Evolutionary conservation across 2,329 filamentous ascomycete species (phyloP).

Genomic region (Decorospora gaudefroyi): DNA sequence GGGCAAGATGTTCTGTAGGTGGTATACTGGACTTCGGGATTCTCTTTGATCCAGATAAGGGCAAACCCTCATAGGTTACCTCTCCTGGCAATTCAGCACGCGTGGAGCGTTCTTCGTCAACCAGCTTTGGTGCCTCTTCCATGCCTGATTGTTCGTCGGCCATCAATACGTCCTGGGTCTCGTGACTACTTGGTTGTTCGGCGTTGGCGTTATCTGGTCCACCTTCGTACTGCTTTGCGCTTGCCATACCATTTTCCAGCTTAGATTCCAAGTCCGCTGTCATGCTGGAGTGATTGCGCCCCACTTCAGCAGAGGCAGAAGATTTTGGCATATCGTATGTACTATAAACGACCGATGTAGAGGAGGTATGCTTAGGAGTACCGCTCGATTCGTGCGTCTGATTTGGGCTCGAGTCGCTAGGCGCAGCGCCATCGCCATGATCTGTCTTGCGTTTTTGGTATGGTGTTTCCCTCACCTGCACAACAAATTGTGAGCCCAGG

Average conservation of each 20-base stretch:
- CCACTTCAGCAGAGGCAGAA: background rate
- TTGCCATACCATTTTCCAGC: background rate
- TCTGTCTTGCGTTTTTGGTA: conserved; percentile 24
- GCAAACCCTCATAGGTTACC: background rate
- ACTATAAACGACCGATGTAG: conserved; percentile 32
- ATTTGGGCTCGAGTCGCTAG: conserved; percentile 5
- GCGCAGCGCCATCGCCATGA: conserved; percentile 1
- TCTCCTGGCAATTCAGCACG: background rate
- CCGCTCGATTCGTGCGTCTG: conserved; percentile 20
- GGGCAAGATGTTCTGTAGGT: background rate
- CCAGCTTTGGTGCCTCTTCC: too few species aligned
- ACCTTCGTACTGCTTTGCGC: background rate
- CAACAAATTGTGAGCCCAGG: conserved; percentile 10
- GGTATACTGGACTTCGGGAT: background rate
- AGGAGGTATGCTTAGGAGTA: conserved; percentile 25
- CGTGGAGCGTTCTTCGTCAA: too few species aligned
- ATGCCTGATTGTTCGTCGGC: background rate
- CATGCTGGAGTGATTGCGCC: background rate
- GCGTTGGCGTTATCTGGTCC: background rate
- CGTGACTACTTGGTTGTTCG: too few species aligned
- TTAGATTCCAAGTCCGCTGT: background rate
- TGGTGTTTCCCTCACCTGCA: conserved; percentile 42
- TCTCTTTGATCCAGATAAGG: background rate
- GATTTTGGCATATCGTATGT: conserved; percentile 30
- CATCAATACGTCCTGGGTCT: background rate